These are phyloP conservation scores for Candida orba DNA, from an alignment of 805 yeast genomes.

Conservation along the genomic window DNA sequence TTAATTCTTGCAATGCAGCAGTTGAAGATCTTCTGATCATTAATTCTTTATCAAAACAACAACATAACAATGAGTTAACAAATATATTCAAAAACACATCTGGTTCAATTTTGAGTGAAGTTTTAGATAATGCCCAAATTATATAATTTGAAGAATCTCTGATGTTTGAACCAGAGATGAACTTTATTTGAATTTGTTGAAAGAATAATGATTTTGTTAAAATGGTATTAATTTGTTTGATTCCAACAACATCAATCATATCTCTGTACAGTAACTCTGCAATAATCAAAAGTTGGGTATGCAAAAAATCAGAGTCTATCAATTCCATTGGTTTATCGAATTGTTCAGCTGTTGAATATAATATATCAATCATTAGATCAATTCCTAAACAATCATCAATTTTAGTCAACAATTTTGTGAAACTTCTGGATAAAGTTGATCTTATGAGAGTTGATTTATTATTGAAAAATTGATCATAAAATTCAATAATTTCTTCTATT, in stretches of 20 bases:
- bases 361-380: conserved; percentile 32
- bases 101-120: conserved; percentile 22
- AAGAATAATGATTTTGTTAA: conserved; percentile 44
- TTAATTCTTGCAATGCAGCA: conserved; percentile 80
- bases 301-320: conserved; percentile 26
- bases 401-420: conserved; percentile 39
- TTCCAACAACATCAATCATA: conserved; percentile 7
- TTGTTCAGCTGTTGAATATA: conserved; percentile 18
- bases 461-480: conserved; percentile 38
- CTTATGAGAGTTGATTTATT: conserved; percentile 50
- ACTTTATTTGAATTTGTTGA: conserved; percentile 47
- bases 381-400: conserved; percentile 30
- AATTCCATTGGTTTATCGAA: conserved; percentile 26
- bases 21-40: conserved; percentile 73
- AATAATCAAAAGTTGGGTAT: conserved; percentile 27
- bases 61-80: conserved; percentile 35
- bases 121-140: conserved; percentile 67
- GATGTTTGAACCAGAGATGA: conserved; percentile 56
- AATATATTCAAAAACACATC: conserved; percentile 18
- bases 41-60: conserved; percentile 68
- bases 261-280: conserved; percentile 26
- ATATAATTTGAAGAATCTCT: conserved; percentile 83
- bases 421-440: conserved; percentile 58
- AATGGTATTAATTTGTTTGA: conserved; percentile 21
- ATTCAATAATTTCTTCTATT: conserved; percentile 43